Percentiles rank a stretch among this genome's conserved stretches.
Conservation (phyloP, 2,329 filamentous ascomycete genomes). For the Aureobasidium musti region DNA sequence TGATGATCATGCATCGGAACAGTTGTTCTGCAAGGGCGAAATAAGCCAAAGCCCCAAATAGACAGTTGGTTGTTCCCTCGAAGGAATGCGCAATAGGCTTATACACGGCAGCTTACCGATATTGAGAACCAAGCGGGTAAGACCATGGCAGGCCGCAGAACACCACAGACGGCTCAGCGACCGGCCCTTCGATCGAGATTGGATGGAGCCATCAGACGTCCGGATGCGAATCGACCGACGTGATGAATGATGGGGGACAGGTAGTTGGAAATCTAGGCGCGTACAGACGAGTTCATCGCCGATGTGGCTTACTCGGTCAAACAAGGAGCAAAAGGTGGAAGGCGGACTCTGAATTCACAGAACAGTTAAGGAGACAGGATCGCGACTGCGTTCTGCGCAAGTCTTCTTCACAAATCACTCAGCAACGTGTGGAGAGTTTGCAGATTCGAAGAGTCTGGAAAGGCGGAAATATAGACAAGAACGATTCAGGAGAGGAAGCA, state of each 20-base stretch:
- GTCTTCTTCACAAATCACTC: neutral
- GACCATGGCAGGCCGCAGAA: neutral
- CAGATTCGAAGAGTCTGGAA: neutral
- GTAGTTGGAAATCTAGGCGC: neutral
- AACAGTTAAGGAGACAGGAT: neutral
- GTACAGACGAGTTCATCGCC: conserved; percentile 4
- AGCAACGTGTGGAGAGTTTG: neutral
- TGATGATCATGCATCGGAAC: neutral
- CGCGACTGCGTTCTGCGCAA: neutral
- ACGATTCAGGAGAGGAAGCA: neutral
- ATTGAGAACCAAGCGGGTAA: neutral
- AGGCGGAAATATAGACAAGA: neutral
- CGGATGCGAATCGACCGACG: neutral
- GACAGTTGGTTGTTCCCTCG: neutral
- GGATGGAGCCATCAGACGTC: neutral
- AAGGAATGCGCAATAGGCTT: neutral
- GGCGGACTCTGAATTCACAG: neutral
- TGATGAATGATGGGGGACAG: neutral
- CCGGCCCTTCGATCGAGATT: neutral
- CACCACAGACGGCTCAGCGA: neutral
- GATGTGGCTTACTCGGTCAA: conserved; percentile 2
- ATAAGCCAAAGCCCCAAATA: neutral
- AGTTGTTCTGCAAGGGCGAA: neutral
- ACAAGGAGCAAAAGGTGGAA: neutral
- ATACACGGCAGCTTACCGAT: neutral